These are phyloP conservation scores for Zymoseptoria brevis DNA, from an alignment of 2,329 filamentous ascomycete species.

Conservation along the genomic window DNA sequence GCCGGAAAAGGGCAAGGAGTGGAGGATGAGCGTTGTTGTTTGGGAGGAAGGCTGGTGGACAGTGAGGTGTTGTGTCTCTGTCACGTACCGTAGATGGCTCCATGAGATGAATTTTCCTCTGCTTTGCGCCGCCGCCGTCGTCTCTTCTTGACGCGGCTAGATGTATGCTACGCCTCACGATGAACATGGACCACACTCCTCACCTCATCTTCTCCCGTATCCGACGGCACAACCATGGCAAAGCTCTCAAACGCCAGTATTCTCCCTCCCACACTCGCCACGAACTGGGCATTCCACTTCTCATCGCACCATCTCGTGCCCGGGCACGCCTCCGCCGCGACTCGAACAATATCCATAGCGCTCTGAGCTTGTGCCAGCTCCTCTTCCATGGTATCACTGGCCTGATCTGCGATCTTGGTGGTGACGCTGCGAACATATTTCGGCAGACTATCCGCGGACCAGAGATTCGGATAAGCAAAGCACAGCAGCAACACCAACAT, in stretches of 20 bases:
- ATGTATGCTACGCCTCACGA: not conserved
- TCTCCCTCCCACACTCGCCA: slow-evolving; percentile 25
- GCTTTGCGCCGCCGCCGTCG: not conserved
- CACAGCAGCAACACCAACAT: slow-evolving; percentile 30
- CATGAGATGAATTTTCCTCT: not conserved
- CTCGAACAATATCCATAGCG: slow-evolving; percentile 18
- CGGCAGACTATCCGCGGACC: slow-evolving; percentile 11
- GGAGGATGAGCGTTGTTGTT: slow-evolving; percentile 8
- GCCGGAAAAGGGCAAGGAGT: slow-evolving; percentile 9
- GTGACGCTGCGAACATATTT: slow-evolving; percentile 13
- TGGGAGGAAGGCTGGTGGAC: not conserved
- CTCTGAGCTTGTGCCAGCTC: slow-evolving; percentile 16
- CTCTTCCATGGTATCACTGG: too few relatives aligned
- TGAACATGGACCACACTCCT: slow-evolving; percentile 27
- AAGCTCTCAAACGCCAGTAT: slow-evolving; percentile 26
- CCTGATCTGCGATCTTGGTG: slow-evolving; percentile 3
- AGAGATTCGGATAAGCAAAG: slow-evolving; percentile 13
- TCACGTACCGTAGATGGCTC: not conserved
- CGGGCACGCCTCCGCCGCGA: slow-evolving; percentile 13
- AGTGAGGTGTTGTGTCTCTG: not conserved
- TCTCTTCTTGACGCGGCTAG: not conserved
- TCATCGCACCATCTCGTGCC: slow-evolving; percentile 19
- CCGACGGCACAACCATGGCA: slow-evolving; percentile 25
- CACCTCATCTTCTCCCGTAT: slow-evolving; percentile 16
- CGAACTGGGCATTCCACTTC: slow-evolving; percentile 23